Conservation (phyloP, 176 grass and related monocot genomes). For the Eremochloa ophiuroides region DNA sequence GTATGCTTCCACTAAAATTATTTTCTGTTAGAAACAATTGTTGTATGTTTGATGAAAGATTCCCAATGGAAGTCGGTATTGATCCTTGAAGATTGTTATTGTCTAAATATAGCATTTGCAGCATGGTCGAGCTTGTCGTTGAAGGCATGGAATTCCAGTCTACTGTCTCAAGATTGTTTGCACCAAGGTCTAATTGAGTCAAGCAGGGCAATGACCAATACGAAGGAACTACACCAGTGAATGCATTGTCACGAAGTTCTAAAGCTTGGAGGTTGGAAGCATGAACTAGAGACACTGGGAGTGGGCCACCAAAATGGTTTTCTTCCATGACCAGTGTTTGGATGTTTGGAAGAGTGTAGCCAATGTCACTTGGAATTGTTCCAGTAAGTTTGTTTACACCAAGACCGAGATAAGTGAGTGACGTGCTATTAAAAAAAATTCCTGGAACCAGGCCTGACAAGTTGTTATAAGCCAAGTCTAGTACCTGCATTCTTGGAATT, state of each 20-base stretch:
- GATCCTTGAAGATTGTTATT: too few relatives aligned
- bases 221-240: slow-evolving; percentile 21
- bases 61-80: too few relatives aligned
- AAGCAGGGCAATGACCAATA: too few relatives aligned
- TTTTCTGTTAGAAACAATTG: too few relatives aligned
- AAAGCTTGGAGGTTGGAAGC: not conserved
- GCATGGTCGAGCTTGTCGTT: not conserved
- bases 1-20: slow-evolving; percentile 15
- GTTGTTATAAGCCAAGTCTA: slow-evolving; percentile 9
- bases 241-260: not conserved
- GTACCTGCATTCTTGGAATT: not conserved
- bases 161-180: slow-evolving; percentile 16
- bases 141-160: slow-evolving; percentile 32
- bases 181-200: not conserved
- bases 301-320: slow-evolving; percentile 33
- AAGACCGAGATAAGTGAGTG: too few relatives aligned
- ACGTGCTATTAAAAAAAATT: too few relatives aligned
- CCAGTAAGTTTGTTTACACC: too few relatives aligned
- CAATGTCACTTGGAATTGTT: slow-evolving; percentile 16
- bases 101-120: not conserved
- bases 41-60: too few relatives aligned
- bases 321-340: not conserved
- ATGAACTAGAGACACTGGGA: slow-evolving; percentile 30
- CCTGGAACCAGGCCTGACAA: too few relatives aligned
- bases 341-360: slow-evolving; percentile 16